Evolutionary conservation across 2,329 filamentous ascomycete species (phyloP).

Genomic region (Tolypocladium paradoxum): DNA sequence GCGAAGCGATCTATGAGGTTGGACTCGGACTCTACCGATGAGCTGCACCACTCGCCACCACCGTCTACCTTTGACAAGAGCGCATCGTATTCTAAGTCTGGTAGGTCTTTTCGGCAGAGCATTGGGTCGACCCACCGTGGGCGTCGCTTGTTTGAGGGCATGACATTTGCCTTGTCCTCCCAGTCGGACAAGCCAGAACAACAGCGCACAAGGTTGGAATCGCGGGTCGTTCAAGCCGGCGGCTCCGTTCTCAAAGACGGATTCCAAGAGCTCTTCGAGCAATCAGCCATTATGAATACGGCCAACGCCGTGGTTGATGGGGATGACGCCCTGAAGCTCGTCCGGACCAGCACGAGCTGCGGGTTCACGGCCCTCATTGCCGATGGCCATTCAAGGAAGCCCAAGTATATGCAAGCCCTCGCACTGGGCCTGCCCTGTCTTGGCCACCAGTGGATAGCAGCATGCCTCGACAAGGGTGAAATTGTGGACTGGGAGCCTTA

Average conservation of each 20-base stretch:
- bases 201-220: constrained; percentile 38
- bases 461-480: constrained; percentile 51
- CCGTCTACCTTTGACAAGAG: constrained; percentile 26
- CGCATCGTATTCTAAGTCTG: constrained; percentile 16
- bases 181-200: constrained; percentile 29
- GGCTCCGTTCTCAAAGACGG: constrained; percentile 62
- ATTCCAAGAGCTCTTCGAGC: constrained; percentile 71
- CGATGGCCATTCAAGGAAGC: constrained; percentile 73
- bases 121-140: constrained; percentile 14
- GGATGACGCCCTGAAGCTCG: constrained; percentile 38
- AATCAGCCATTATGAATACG: constrained; percentile 22
- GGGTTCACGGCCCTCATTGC: constrained; percentile 82
- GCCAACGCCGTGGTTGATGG: constrained; percentile 18
- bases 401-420: constrained; percentile 90
- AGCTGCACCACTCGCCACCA: constrained; percentile 30
- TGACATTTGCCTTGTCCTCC: constrained; percentile 83
- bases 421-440: constrained; percentile 83
- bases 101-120: constrained; percentile 16
- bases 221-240: constrained; percentile 58
- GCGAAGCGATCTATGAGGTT: constrained; percentile 15
- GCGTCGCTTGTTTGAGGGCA: constrained; percentile 54
- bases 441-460: constrained; percentile 67
- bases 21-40: constrained; percentile 37
- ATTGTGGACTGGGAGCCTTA: constrained; percentile 71
- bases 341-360: constrained; percentile 36